A percentile compares a stretch with the other conserved stretches of the same genome.
Conservation (phyloP, 208 protist species). For the Leishmania gerbilli region DNA sequence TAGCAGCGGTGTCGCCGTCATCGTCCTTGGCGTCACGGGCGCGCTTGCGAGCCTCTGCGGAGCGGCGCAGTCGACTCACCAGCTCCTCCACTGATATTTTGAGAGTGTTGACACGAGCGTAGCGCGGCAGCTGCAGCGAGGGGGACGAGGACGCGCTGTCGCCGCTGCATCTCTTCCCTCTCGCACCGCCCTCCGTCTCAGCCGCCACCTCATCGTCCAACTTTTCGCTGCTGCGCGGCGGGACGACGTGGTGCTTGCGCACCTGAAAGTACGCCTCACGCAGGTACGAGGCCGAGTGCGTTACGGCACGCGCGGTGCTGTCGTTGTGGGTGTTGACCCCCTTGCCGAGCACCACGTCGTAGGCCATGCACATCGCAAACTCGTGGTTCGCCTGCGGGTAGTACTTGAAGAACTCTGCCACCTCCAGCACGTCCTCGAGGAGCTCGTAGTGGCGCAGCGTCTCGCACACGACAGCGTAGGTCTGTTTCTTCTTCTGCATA, state of each 20-base stretch:
- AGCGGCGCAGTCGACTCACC: slow-evolving; percentile 57
- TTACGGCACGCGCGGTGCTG: slow-evolving; percentile 75
- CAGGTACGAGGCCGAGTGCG: slow-evolving; percentile 67
- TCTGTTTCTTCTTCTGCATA: slow-evolving; percentile 93
- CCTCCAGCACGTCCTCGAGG: slow-evolving; percentile 81
- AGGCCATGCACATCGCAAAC: slow-evolving; percentile 85
- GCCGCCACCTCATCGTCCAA: slow-evolving; percentile 35
- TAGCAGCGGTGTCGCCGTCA: background rate
- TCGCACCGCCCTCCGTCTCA: background rate
- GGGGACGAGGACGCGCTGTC: background rate
- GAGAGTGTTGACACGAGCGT: slow-evolving; percentile 89
- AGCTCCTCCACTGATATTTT: slow-evolving; percentile 77
- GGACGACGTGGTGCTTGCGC: slow-evolving; percentile 79
- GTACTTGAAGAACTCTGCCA: slow-evolving; percentile 85
- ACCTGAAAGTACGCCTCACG: slow-evolving; percentile 83
- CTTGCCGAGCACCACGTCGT: slow-evolving; percentile 87
- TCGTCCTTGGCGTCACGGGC: slow-evolving; percentile 5
- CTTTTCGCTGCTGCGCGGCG: slow-evolving; percentile 52
- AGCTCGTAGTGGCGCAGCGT: slow-evolving; percentile 89
- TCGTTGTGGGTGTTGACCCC: slow-evolving; percentile 87
- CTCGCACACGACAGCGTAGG: slow-evolving; percentile 92
- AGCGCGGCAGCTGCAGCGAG: slow-evolving; percentile 63
- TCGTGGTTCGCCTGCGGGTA: slow-evolving; percentile 70
- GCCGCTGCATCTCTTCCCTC: slow-evolving; percentile 5
- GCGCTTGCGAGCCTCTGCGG: slow-evolving; percentile 34